A percentile compares a stretch with the other conserved stretches of the same genome.
Conservation (phyloP, 768 basidiomycete genomes). For the Tylopilus intermedius region DNA sequence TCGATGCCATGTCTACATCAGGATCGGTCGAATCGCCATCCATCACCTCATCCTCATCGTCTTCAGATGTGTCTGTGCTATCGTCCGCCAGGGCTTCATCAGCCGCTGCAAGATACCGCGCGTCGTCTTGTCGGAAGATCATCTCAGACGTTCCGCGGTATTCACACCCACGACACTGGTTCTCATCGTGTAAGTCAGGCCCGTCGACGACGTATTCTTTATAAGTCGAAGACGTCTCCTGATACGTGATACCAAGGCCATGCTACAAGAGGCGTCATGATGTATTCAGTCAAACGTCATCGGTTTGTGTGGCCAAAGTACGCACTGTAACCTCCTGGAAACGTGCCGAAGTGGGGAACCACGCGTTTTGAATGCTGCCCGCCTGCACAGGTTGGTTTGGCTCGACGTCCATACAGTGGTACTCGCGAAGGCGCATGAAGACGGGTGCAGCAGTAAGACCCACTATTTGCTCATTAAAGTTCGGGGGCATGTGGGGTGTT, state of each 20-base stretch:
- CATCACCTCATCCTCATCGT: conserved; percentile 26
- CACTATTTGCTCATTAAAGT: conserved; percentile 33
- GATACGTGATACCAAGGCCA: conserved; percentile 20
- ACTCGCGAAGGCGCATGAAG: conserved; percentile 57
- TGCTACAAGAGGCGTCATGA: conserved; percentile 11
- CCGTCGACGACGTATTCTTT: conserved; percentile 36
- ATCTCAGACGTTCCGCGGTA: conserved; percentile 27
- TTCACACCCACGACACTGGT: conserved; percentile 33
- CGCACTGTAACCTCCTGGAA: conserved; percentile 24
- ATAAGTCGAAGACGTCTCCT: conserved; percentile 32
- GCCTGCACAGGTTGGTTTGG: conserved; percentile 31
- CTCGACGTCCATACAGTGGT: conserved; percentile 38
- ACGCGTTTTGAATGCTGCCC: conserved; percentile 40
- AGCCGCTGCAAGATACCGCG: conserved; percentile 16
- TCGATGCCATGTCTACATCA: conserved; percentile 24
- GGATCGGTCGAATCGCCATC: conserved; percentile 25
- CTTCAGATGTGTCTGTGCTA: conserved; percentile 21
- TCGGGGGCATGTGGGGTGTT: conserved; percentile 19
- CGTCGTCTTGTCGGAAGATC: conserved; percentile 26
- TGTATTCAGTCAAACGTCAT: conserved; percentile 3
- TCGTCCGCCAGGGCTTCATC: conserved; percentile 11
- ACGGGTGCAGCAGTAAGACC: conserved; percentile 44
- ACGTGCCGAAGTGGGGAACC: conserved; percentile 30
- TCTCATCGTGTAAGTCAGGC: conserved; percentile 40
- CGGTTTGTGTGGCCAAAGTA: not conserved